phyloP scores from a whole-genome alignment of 1,284 basidiomycete genomes.

The Boletus smithii region DNA sequence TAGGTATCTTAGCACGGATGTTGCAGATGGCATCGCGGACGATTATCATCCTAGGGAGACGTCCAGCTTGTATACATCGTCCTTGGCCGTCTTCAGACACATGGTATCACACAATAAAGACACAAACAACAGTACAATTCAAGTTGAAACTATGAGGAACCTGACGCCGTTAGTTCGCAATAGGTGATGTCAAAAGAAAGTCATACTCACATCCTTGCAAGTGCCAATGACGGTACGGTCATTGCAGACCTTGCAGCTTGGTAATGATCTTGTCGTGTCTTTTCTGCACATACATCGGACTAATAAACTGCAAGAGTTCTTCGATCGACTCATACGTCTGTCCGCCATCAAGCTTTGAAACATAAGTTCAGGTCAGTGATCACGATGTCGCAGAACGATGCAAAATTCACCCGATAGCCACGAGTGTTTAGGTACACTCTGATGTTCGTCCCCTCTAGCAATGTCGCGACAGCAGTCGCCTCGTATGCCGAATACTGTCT shows the following conservation, averaged over 20 bases:
- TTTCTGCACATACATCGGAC: conserved; percentile 47
- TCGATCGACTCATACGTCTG: conserved; percentile 55
- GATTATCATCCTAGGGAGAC: too few species aligned
- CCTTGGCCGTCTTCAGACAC: too few species aligned
- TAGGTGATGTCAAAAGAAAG: background rate
- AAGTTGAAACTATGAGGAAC: background rate
- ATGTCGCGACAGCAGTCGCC: conserved; percentile 50
- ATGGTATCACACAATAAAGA: too few species aligned
- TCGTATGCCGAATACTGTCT: conserved; percentile 39
- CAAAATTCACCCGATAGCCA: conserved; percentile 49
- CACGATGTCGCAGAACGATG: background rate
- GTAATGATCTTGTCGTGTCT: conserved; percentile 46
- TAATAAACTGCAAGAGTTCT: conserved; percentile 49
- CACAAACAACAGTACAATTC: too few species aligned
- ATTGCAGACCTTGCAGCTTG: conserved; percentile 46
- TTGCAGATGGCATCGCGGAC: too few species aligned
- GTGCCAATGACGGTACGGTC: background rate
- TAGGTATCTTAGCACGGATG: background rate
- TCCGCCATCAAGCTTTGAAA: conserved; percentile 19
- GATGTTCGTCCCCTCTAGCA: conserved; percentile 52
- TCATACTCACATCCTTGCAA: conserved; percentile 8
- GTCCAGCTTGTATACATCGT: background rate
- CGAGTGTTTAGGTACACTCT: conserved; percentile 47
- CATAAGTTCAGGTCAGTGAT: conserved; percentile 8
- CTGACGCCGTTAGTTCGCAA: conserved; percentile 6